A percentile compares a stretch with the other conserved stretches of the same genome.
phyloP scores from a whole-genome alignment of 164 flowering plant species.

The Umbilicus rupestris region DNA sequence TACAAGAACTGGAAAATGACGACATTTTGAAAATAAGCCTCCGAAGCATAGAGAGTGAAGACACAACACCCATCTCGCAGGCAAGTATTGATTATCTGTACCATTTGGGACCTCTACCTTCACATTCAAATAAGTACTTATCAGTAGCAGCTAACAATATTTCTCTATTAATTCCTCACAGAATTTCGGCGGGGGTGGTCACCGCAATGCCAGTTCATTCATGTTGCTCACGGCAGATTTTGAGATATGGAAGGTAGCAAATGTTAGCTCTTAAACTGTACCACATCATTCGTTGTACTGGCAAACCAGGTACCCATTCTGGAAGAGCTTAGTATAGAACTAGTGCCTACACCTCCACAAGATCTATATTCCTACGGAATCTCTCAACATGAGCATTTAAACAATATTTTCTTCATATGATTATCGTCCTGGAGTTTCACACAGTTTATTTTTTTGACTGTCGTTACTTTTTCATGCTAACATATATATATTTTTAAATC shows the following conservation, averaged over 20 bases:
- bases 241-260: slow-evolving; percentile 43
- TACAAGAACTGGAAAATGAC: slow-evolving; percentile 58
- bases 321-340: too few species aligned
- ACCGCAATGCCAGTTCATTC: slow-evolving; percentile 82
- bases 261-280: neutral
- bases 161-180: slow-evolving; percentile 14
- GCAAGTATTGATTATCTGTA: slow-evolving; percentile 13
- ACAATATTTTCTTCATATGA: too few species aligned
- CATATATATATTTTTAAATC: too few species aligned
- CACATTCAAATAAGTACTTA: neutral
- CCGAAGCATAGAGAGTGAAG: slow-evolving; percentile 53
- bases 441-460: too few species aligned
- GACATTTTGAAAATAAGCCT: slow-evolving; percentile 69
- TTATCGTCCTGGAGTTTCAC: too few species aligned
- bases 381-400: too few species aligned
- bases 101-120: neutral
- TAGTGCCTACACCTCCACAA: too few species aligned
- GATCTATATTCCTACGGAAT: too few species aligned
- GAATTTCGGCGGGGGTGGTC: slow-evolving; percentile 88
- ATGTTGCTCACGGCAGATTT: slow-evolving; percentile 42
- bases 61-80: slow-evolving; percentile 75
- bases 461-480: too few species aligned
- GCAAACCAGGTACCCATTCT: too few species aligned
- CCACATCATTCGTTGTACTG: too few species aligned
- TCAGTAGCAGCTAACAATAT: neutral